phyloP scores from a whole-genome alignment of 805 yeast genomes.

The Ogataea zsoltii region DNA sequence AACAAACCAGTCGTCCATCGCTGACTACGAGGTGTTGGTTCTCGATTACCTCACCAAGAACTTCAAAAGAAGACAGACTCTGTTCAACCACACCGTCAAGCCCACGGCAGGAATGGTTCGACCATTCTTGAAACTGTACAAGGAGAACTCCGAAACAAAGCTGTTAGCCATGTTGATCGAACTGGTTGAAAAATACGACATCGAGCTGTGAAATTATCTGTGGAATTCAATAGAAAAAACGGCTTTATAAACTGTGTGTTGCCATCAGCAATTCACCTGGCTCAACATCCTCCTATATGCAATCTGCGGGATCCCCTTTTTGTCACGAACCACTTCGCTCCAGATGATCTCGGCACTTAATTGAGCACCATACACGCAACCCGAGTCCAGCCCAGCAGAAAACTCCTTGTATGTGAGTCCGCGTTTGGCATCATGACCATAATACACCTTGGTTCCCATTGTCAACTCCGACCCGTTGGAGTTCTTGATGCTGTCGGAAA shows the following conservation, averaged over 20 bases:
- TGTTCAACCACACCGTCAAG: constrained; percentile 15
- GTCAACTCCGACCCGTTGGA: constrained; percentile 15
- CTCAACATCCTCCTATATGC: constrained; percentile 28
- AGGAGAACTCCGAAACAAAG: constrained; percentile 7
- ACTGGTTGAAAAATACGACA: constrained; percentile 17
- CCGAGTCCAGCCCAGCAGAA: constrained; percentile 80
- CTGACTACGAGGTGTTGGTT: constrained; percentile 10
- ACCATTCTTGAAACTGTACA: constrained; percentile 15
- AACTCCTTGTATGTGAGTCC: constrained; percentile 67
- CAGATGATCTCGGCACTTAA: constrained; percentile 63
- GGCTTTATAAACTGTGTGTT: neutral
- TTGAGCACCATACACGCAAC: constrained; percentile 75
- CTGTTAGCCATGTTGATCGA: constrained; percentile 15
- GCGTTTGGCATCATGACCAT: constrained; percentile 86
- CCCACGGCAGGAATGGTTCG: constrained; percentile 19
- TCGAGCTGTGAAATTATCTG: constrained; percentile 8
- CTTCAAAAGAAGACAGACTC: constrained; percentile 1
- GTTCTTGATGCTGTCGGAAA: constrained; percentile 8
- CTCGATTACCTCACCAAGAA: constrained; percentile 15
- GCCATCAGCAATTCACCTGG: constrained; percentile 31
- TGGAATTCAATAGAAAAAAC: neutral
- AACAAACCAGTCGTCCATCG: neutral
- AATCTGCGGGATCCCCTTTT: constrained; percentile 13
- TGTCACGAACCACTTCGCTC: constrained; percentile 28
- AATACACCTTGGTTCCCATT: constrained; percentile 51